phyloP scores from a whole-genome alignment of 2,329 filamentous ascomycete genomes.

The Ophiostoma quercus region DNA sequence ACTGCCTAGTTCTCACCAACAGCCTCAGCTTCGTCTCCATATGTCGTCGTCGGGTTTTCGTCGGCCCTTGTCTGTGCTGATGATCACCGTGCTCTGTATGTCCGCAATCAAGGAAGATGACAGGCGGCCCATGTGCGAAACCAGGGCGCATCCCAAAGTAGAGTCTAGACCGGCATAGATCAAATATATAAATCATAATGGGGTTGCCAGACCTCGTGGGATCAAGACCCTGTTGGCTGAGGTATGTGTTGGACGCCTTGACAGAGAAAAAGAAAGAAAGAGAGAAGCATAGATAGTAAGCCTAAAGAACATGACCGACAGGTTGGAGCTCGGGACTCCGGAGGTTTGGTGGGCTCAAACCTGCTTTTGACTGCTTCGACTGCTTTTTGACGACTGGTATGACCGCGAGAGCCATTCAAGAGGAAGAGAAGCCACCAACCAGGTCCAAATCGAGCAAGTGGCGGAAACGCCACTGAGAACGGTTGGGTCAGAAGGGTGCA shows the following conservation, averaged over 20 bases:
- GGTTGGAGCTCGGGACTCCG: neutral
- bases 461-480: slow-evolving; percentile 3
- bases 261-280: neutral
- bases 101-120: neutral
- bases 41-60: neutral
- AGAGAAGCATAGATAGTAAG: neutral
- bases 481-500: neutral
- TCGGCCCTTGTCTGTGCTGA: neutral
- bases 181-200: neutral
- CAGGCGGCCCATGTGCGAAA: neutral
- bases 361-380: slow-evolving; percentile 1
- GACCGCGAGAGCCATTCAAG: neutral
- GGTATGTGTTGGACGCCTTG: neutral
- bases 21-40: neutral
- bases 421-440: neutral
- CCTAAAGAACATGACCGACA: neutral
- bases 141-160: neutral
- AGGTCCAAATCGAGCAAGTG: neutral
- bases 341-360: neutral
- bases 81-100: neutral
- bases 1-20: neutral
- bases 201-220: neutral
- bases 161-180: neutral
- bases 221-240: neutral
- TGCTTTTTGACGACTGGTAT: neutral